These are phyloP conservation scores for Dactylis glomerata DNA, from an alignment of 176 grass and related monocot species.

Conservation along the genomic window DNA sequence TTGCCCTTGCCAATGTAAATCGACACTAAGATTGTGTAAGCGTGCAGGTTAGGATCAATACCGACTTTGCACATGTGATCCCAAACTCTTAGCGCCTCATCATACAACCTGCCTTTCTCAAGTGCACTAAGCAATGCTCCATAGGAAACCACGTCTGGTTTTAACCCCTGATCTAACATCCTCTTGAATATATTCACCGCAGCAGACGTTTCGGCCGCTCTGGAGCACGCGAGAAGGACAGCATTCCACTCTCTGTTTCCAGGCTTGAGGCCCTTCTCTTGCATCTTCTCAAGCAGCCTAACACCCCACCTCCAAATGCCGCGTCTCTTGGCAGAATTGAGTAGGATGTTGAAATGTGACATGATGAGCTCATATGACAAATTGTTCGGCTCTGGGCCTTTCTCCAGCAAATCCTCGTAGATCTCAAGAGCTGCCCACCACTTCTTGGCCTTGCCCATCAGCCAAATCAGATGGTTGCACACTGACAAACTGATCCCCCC, in stretches of 20 bases:
- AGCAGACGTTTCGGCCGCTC: slow-evolving; percentile 63
- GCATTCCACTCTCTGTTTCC: slow-evolving; percentile 81
- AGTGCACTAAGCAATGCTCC: slow-evolving; percentile 70
- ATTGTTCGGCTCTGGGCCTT: slow-evolving; percentile 71
- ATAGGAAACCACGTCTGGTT: slow-evolving; percentile 69
- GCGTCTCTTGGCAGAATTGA: slow-evolving; percentile 66
- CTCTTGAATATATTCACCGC: slow-evolving; percentile 70
- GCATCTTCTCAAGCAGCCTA: slow-evolving; percentile 80
- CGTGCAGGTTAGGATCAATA: slow-evolving; percentile 69
- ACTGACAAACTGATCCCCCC: slow-evolving; percentile 60
- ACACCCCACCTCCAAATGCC: slow-evolving; percentile 74
- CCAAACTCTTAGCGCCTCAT: slow-evolving; percentile 71
- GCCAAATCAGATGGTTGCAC: slow-evolving; percentile 90
- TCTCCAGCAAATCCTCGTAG: slow-evolving; percentile 84
- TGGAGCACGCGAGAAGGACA: slow-evolving; percentile 78
- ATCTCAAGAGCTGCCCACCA: slow-evolving; percentile 94
- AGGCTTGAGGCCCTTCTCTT: slow-evolving; percentile 73
- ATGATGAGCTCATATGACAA: slow-evolving; percentile 72
- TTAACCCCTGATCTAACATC: slow-evolving; percentile 69
- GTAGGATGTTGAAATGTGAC: slow-evolving; percentile 72
- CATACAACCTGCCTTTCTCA: slow-evolving; percentile 75
- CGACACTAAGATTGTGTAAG: slow-evolving; percentile 76
- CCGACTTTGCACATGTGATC: slow-evolving; percentile 78
- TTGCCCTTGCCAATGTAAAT: slow-evolving; percentile 68
- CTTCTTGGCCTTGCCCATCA: slow-evolving; percentile 87